These are phyloP conservation scores for Morella rubra DNA, from an alignment of 306 rosid genomes.

Conservation along the genomic window DNA sequence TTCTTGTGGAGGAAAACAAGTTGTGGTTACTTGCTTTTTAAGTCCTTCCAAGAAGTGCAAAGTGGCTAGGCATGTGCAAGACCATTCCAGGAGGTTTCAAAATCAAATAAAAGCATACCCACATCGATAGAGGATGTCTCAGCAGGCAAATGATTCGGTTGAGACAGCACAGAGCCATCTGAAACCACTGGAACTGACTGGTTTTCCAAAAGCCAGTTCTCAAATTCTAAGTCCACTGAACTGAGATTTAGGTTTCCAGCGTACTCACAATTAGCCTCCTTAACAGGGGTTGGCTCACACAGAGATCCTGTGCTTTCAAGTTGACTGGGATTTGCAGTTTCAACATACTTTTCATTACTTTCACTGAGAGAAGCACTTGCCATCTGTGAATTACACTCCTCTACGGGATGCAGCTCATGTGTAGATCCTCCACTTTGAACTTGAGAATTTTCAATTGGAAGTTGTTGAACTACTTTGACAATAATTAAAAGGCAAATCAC, in stretches of 20 bases:
- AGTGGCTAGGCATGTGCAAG: constrained; percentile 27
- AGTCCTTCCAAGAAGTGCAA: constrained; percentile 17
- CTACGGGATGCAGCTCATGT: too few species aligned
- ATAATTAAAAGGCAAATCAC: too few species aligned
- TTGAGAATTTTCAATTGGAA: too few species aligned
- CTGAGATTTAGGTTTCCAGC: constrained; percentile 14
- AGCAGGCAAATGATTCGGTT: constrained; percentile 40
- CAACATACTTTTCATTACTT: constrained; percentile 4
- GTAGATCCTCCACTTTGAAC: too few species aligned
- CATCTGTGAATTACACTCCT: too few species aligned
- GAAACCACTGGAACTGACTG: constrained; percentile 25
- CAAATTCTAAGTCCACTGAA: constrained; percentile 24
- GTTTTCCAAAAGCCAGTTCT: constrained; percentile 43
- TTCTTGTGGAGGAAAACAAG: neutral
- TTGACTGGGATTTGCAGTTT: constrained; percentile 1
- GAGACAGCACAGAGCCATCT: constrained; percentile 39
- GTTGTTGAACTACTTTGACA: too few species aligned
- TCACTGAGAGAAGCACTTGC: too few species aligned
- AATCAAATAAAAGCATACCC: constrained; percentile 38
- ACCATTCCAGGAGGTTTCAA: constrained; percentile 43
- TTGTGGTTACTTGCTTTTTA: neutral
- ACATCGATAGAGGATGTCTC: constrained; percentile 35
- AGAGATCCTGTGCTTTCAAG: constrained; percentile 30
- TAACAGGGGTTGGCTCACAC: constrained; percentile 22
- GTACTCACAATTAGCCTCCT: constrained; percentile 29